These are phyloP conservation scores for Fraxinus platypoda DNA, from an alignment of 305 asterid species.

Conservation along the genomic window DNA sequence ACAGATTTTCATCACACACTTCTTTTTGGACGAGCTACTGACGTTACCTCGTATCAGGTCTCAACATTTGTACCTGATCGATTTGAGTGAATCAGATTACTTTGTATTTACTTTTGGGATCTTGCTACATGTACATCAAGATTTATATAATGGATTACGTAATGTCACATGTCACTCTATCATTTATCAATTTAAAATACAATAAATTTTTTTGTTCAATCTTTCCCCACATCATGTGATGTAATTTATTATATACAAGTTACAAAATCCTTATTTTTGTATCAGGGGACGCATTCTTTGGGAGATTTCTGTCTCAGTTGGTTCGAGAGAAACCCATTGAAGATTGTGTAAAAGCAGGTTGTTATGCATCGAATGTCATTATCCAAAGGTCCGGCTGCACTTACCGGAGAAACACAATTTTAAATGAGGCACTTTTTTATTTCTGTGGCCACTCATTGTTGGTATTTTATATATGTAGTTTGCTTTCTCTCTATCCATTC, in stretches of 20 bases:
- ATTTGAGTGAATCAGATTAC: neutral
- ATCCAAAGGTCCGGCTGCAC: conserved; percentile 94
- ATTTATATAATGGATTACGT: too few relatives aligned
- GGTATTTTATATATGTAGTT: too few relatives aligned
- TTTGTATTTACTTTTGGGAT: neutral
- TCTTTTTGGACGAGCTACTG: too few relatives aligned
- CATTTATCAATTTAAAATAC: too few relatives aligned
- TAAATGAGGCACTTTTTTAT: conserved; percentile 31
- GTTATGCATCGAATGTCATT: conserved; percentile 84
- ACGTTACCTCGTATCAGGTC: too few relatives aligned
- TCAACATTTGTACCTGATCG: too few relatives aligned
- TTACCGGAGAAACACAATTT: conserved; percentile 79
- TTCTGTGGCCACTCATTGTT: neutral
- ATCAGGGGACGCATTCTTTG: conserved; percentile 87
- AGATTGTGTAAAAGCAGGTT: conserved; percentile 73
- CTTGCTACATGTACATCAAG: too few relatives aligned
- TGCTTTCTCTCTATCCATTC: neutral
- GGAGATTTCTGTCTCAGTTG: conserved; percentile 68
- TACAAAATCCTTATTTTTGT: too few relatives aligned
- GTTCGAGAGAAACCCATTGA: conserved; percentile 64
- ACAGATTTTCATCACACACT: neutral
- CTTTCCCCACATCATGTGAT: too few relatives aligned
- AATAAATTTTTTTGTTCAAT: too few relatives aligned
- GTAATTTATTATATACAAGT: too few relatives aligned
- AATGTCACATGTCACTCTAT: neutral